Evolutionary conservation across 768 basidiomycete species (phyloP).

Genomic region (Rickenella mellea): DNA sequence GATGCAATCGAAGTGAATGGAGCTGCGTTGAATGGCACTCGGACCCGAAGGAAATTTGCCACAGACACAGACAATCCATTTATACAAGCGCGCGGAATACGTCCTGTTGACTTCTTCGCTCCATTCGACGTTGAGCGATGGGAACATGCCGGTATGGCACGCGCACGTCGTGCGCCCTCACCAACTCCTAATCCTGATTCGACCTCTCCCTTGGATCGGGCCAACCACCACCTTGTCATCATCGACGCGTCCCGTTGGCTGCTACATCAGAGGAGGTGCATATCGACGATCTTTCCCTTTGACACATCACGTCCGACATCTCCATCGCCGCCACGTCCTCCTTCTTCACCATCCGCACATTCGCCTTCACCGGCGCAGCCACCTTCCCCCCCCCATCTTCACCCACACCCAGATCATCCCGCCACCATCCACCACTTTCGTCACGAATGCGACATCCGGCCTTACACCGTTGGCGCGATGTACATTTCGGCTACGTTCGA

Average conservation of each 20-base stretch:
- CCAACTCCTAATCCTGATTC: not conserved
- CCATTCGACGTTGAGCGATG: slow-evolving; percentile 70
- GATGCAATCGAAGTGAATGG: too few relatives aligned
- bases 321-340: slow-evolving; percentile 17
- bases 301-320: too few relatives aligned
- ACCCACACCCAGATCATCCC: slow-evolving; percentile 1
- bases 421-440: slow-evolving; percentile 19
- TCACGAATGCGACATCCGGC: slow-evolving; percentile 61
- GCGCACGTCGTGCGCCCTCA: slow-evolving; percentile 16
- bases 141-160: slow-evolving; percentile 58
- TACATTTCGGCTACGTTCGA: slow-evolving; percentile 71
- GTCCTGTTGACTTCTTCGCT: slow-evolving; percentile 54
- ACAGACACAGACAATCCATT: slow-evolving; percentile 48
- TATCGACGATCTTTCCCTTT: too few relatives aligned
- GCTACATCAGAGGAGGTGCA: too few relatives aligned
- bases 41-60: too few relatives aligned
- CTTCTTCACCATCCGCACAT: not conserved
- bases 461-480: slow-evolving; percentile 62
- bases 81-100: slow-evolving; percentile 69
- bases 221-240: not conserved
- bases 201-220: not conserved
- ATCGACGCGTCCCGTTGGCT: not conserved
- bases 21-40: too few relatives aligned
- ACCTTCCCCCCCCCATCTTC: not conserved
- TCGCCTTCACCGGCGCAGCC: not conserved